phyloP scores from a whole-genome alignment of 768 basidiomycete genomes.

The Podaxis sp. region DNA sequence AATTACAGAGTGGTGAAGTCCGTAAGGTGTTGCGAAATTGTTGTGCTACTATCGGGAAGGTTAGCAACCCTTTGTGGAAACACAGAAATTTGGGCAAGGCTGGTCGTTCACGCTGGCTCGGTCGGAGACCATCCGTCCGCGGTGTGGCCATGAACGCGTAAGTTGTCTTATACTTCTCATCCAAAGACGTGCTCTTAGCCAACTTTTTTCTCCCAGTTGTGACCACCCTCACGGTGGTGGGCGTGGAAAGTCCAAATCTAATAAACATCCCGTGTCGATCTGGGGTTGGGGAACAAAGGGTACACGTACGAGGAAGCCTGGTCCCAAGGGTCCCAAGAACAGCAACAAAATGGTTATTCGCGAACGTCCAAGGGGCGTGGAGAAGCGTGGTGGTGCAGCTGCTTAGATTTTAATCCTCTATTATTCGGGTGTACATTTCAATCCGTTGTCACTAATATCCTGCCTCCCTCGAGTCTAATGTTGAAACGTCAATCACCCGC shows the following conservation, averaged over 20 bases:
- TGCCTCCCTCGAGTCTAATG: background rate
- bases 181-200: slow-evolving; percentile 2
- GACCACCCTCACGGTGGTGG: slow-evolving; percentile 98
- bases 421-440: slow-evolving; percentile 12
- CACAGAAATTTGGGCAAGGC: slow-evolving; percentile 87
- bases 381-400: slow-evolving; percentile 39
- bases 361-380: slow-evolving; percentile 77
- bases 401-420: slow-evolving; percentile 24
- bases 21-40: slow-evolving; percentile 80
- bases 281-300: slow-evolving; percentile 95
- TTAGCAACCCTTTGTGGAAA: slow-evolving; percentile 91
- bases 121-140: slow-evolving; percentile 79
- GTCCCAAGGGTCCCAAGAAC: slow-evolving; percentile 86
- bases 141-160: slow-evolving; percentile 98
- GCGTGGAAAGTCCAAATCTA: slow-evolving; percentile 95
- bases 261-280: slow-evolving; percentile 89
- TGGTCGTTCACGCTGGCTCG: slow-evolving; percentile 85
- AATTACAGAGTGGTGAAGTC: slow-evolving; percentile 90
- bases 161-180: slow-evolving; percentile 26
- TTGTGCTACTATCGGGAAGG: slow-evolving; percentile 86
- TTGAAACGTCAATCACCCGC: slow-evolving; percentile 1
- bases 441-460: slow-evolving; percentile 9
- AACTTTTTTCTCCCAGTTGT: slow-evolving; percentile 38
- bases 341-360: slow-evolving; percentile 88
- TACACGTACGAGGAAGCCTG: slow-evolving; percentile 88